Conservation (phyloP, 129 eudicot species). For the Heracleum sosnowskyi region DNA sequence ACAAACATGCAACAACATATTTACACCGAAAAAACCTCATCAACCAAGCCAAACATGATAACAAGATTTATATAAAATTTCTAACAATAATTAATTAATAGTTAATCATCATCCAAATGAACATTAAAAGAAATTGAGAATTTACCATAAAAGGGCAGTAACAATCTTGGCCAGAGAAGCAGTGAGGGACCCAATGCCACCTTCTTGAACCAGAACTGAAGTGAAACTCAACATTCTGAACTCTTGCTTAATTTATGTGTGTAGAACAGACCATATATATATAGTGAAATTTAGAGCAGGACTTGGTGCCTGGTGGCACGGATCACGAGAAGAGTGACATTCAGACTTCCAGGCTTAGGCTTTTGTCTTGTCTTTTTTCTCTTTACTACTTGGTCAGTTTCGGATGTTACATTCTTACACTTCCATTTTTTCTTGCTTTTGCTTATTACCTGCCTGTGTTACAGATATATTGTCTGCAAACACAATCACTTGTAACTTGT, state of each 20-base stretch:
- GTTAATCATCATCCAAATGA: too few relatives aligned
- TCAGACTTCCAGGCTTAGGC: not conserved
- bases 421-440: constrained; percentile 1
- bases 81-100: too few relatives aligned
- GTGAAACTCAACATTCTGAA: not conserved
- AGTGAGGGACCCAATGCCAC: not conserved
- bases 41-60: not conserved
- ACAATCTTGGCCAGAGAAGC: not conserved
- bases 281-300: not conserved
- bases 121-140: not conserved
- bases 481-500: not conserved
- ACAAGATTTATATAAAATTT: not conserved
- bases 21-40: not conserved
- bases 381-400: not conserved
- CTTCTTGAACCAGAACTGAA: not conserved
- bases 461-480: not conserved
- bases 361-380: not conserved
- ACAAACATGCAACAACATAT: not conserved
- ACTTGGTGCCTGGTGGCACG: not conserved
- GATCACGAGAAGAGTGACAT: not conserved
- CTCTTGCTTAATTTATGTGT: not conserved
- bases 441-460: not conserved
- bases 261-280: not conserved
- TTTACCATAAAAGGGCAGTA: not conserved
- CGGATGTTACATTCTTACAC: not conserved